Conservation (phyloP, 1,284 basidiomycete species). For the Serendipita sp. region DNA sequence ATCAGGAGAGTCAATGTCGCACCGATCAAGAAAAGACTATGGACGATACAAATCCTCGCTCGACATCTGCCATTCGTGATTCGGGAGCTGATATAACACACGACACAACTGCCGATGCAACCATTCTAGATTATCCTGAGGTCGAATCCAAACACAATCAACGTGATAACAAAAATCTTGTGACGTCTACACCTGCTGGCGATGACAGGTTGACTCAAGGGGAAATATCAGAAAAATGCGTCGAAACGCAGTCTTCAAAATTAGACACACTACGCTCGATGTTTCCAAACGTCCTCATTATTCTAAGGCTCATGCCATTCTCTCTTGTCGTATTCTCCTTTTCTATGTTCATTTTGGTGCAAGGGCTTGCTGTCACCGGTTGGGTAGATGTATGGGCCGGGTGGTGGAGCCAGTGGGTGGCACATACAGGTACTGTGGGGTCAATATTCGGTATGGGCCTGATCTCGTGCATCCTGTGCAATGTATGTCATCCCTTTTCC, state of each 20-base stretch:
- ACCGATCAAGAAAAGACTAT: too few species aligned
- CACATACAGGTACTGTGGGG: conserved; percentile 24
- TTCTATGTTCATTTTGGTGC: conserved; percentile 89
- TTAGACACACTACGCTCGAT: conserved; percentile 16
- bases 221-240: background rate
- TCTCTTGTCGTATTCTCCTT: conserved; percentile 85
- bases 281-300: conserved; percentile 65
- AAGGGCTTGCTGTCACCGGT: conserved; percentile 70
- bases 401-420: conserved; percentile 48
- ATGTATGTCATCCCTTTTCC: conserved; percentile 30
- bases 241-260: conserved; percentile 15
- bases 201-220: too few species aligned
- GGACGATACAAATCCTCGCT: too few species aligned
- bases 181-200: too few species aligned
- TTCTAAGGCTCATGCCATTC: conserved; percentile 61
- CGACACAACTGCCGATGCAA: too few species aligned
- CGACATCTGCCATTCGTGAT: too few species aligned
- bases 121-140: too few species aligned
- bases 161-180: too few species aligned
- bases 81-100: too few species aligned
- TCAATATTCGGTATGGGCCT: conserved; percentile 35
- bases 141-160: too few species aligned
- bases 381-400: conserved; percentile 79
- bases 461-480: conserved; percentile 62
- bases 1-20: too few species aligned